Conservation (phyloP, 805 yeast species). For the Jamesozyma jinghongensis region DNA sequence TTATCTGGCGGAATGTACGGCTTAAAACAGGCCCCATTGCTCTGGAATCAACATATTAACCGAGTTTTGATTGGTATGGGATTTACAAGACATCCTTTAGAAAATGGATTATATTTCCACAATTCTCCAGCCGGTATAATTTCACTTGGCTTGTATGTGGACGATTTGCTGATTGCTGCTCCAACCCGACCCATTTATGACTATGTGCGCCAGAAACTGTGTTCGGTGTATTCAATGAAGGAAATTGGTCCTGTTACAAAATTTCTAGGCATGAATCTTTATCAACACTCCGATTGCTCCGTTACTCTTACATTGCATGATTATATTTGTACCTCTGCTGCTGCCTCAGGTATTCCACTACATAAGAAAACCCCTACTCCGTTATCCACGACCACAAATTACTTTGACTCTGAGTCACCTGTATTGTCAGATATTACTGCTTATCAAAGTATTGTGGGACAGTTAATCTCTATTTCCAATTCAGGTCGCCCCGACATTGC, state of each 20-base stretch:
- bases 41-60: conserved; percentile 27
- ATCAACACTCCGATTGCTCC: neutral
- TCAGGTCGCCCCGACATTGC: conserved; percentile 11
- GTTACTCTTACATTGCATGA: conserved; percentile 2
- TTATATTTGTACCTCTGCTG: conserved; percentile 4
- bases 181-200: neutral
- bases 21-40: conserved; percentile 13
- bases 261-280: conserved; percentile 5
- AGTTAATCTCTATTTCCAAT: conserved; percentile 6
- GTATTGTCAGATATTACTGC: neutral
- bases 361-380: neutral
- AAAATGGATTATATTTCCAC: conserved; percentile 4
- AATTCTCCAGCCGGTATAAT: neutral
- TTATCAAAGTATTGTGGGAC: neutral
- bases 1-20: conserved; percentile 10
- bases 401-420: neutral
- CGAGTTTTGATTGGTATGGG: conserved; percentile 20
- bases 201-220: no score
- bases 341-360: conserved; percentile 10
- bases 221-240: conserved; percentile 1
- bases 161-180: conserved; percentile 7
- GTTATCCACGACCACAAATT: neutral
- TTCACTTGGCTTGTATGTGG: conserved; percentile 6
- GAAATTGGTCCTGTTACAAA: conserved; percentile 4
- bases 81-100: conserved; percentile 6